Percentiles rank a stretch among this genome's conserved stretches.
Conservation (phyloP, 768 basidiomycete genomes). For the Pulveroboletus sp. region DNA sequence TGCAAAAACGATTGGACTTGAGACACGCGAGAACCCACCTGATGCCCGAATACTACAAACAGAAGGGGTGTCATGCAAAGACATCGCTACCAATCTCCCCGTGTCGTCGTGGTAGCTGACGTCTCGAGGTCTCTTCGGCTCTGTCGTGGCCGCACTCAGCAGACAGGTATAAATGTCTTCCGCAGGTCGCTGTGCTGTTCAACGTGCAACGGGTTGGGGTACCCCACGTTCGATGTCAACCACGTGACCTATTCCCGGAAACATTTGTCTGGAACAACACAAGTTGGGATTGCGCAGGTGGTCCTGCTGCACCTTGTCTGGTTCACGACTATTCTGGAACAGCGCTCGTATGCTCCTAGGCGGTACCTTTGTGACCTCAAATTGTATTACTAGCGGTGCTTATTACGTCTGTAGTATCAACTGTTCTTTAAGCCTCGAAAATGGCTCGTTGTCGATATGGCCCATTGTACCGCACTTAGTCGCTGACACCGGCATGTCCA, state of each 20-base stretch:
- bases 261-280: background rate
- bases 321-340: no score
- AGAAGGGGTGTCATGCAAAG: constrained; percentile 14
- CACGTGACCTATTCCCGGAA: constrained; percentile 11
- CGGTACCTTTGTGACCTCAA: no score
- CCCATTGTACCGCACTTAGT: no score
- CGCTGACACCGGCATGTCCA: no score
- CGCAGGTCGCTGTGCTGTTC: constrained; percentile 3
- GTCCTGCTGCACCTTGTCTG: no score
- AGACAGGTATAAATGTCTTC: background rate
- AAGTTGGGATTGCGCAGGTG: no score
- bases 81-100: constrained; percentile 13
- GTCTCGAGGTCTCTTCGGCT: background rate
- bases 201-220: constrained; percentile 2
- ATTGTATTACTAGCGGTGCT: no score
- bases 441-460: no score
- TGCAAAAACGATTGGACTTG: background rate
- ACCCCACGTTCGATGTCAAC: background rate
- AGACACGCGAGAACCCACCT: constrained; percentile 5
- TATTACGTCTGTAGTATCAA: no score
- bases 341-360: no score
- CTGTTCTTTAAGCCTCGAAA: no score
- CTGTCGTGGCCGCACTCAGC: background rate
- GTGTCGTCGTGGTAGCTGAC: background rate
- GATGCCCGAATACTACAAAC: constrained; percentile 15